phyloP scores from a whole-genome alignment of 2,329 filamentous ascomycete species.

The Diaporthe sp. region DNA sequence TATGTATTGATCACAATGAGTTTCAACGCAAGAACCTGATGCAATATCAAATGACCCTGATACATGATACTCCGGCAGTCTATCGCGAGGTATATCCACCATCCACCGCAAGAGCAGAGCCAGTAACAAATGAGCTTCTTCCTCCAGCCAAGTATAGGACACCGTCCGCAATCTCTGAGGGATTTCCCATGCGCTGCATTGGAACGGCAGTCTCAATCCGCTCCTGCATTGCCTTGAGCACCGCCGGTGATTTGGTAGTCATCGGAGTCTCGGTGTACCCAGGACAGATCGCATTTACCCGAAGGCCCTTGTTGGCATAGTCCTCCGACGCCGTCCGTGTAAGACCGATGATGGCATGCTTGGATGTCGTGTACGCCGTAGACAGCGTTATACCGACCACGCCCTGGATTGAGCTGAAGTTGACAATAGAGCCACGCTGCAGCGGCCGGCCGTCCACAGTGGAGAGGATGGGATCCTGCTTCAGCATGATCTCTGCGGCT shows the following conservation, averaged over 20 bases:
- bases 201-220: slow-evolving; percentile 14
- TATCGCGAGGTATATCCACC: slow-evolving; percentile 18
- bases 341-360: slow-evolving; percentile 53
- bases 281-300: slow-evolving; percentile 53
- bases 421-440: slow-evolving; percentile 50
- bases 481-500: slow-evolving; percentile 56
- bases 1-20: background rate
- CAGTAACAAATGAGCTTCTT: slow-evolving; percentile 5
- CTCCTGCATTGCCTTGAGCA: slow-evolving; percentile 23
- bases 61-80: background rate
- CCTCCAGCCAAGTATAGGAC: slow-evolving; percentile 50
- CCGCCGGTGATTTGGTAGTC: slow-evolving; percentile 20
- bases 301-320: slow-evolving; percentile 54
- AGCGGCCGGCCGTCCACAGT: slow-evolving; percentile 49
- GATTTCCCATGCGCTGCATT: slow-evolving; percentile 36
- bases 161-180: slow-evolving; percentile 72
- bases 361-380: slow-evolving; percentile 47
- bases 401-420: slow-evolving; percentile 53
- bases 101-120: slow-evolving; percentile 3
- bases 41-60: background rate
- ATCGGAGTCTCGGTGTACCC: slow-evolving; percentile 49
- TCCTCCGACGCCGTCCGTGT: slow-evolving; percentile 55
- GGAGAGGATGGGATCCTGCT: slow-evolving; percentile 55
- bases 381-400: slow-evolving; percentile 51
- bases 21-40: background rate